These are phyloP conservation scores for Westerdykella sp. DNA, from an alignment of 2,329 filamentous ascomycete genomes.

Conservation along the genomic window DNA sequence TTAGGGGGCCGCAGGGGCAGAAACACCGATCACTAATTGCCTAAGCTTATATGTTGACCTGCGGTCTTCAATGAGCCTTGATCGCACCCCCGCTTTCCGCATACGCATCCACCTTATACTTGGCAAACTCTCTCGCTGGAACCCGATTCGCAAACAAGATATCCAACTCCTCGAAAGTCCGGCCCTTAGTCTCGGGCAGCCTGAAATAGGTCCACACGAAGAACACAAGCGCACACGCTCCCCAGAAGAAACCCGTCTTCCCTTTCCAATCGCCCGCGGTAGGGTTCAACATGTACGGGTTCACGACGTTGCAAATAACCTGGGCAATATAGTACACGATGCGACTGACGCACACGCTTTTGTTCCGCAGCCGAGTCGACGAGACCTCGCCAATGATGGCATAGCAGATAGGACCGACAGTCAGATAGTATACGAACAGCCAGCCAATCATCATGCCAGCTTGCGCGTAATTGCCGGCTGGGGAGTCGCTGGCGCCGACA, in stretches of 20 bases:
- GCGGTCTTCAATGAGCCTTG: neutral
- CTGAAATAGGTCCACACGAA: conserved; percentile 68
- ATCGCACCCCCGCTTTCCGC: neutral
- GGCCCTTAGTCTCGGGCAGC: conserved; percentile 67
- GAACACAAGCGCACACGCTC: conserved; percentile 68
- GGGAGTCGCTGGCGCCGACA: conserved; percentile 26
- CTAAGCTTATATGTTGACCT: too few species aligned
- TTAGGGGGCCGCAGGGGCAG: too few species aligned
- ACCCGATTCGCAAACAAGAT: conserved; percentile 61
- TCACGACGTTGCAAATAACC: conserved; percentile 72
- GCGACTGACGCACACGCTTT: conserved; percentile 76
- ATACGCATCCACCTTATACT: conserved; percentile 11
- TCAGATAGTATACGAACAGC: conserved; percentile 69
- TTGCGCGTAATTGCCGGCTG: conserved; percentile 35
- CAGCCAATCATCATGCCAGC: conserved; percentile 18
- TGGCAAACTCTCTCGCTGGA: conserved; percentile 12
- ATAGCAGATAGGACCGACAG: conserved; percentile 81
- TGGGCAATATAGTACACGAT: conserved; percentile 58
- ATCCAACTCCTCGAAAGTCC: conserved; percentile 77
- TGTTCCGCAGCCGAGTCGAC: conserved; percentile 73
- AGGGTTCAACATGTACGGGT: conserved; percentile 46
- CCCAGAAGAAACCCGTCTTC: conserved; percentile 79
- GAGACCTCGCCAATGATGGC: conserved; percentile 77
- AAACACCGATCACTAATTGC: too few species aligned
- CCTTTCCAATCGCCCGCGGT: conserved; percentile 77